Percentiles rank a stretch among this genome's conserved stretches.
Evolutionary conservation across 2,329 filamentous ascomycete genomes (phyloP).

Genomic region (Annulohypoxylon truncatum): DNA sequence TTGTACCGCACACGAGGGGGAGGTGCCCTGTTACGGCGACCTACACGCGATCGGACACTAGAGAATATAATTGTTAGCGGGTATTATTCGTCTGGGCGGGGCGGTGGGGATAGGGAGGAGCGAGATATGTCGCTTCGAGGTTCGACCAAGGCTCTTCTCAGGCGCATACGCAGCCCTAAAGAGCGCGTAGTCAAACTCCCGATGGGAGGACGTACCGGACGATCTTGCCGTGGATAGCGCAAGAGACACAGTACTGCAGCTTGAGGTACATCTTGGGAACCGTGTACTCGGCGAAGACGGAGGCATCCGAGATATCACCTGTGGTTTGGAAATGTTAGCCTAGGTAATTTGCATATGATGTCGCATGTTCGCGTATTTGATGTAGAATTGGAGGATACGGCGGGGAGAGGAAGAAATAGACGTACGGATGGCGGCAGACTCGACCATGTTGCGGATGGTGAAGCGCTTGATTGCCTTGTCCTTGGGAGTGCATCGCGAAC

Average conservation of each 20-base stretch:
- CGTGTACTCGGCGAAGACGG: conserved; percentile 98
- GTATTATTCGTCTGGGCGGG: conserved; percentile 41
- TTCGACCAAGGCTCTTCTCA: conserved; percentile 71
- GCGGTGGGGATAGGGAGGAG: conserved; percentile 44
- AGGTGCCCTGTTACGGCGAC: conserved; percentile 98
- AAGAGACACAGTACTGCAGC: conserved; percentile 99
- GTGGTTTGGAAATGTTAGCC: conserved; percentile 33
- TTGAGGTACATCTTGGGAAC: conserved; percentile 99
- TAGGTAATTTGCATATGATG: background rate
- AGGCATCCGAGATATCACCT: conserved; percentile 99
- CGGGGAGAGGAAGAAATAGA: conserved; percentile 49
- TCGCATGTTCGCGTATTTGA: background rate
- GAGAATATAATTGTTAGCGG: conserved; percentile 57
- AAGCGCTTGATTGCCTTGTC: conserved; percentile 99
- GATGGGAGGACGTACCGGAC: conserved; percentile 86
- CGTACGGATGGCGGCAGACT: conserved; percentile 99
- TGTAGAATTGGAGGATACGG: background rate
- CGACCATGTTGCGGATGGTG: conserved; percentile 99
- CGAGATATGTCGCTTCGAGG: conserved; percentile 44
- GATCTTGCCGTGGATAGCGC: conserved; percentile 99
- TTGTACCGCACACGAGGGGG: conserved; percentile 99
- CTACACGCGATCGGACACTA: conserved; percentile 96
- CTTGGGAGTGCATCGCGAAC: conserved; percentile 91
- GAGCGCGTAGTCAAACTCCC: conserved; percentile 67
- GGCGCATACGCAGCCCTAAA: conserved; percentile 55